Evolutionary conservation across 257 asterid genomes (phyloP), one percentile per base, ranked within the genome.

Genomic region (Solanum medicagineum): DNA sequence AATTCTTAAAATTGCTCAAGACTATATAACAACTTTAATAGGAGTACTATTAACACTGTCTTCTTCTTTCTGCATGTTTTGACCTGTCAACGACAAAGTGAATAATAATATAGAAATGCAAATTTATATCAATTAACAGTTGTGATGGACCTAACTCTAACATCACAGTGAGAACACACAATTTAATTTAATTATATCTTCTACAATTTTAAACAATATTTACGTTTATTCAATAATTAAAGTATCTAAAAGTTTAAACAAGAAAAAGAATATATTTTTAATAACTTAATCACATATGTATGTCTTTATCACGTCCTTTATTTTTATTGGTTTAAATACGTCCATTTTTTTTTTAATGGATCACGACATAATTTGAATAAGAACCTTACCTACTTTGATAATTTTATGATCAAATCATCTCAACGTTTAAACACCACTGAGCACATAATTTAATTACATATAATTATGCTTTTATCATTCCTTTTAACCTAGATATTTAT

Each of bases 151-250:
- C 13, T 26, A 14, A 65, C 20, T 26, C 10, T 65, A 10, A 65
- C 6, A 13, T 26, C 10, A 26, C 11, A 9, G 1, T 24, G 0
- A 26, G 0, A 63, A 26, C 3, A 4, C 20, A 26, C 0, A 13
- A 24, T 13, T 26, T 8, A 4, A 65, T 20, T 1, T 65, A 10
- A 62, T 62, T 62, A 24, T 24, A 62, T 24, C 40, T 62, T 62
- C 40, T 24, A 5, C 70, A 14, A 26, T 65, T 26, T 5, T 65
- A 66, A 66, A 36, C 1, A 68, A 68, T 12, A 66, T 32, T 26
- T 1, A 29, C 32, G 7, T 32, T 14, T 66, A 32, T 16, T 14
- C 6, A 63, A 63, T 32, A 29, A 29, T 66, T 63, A 12, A 26
- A 66, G 19, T 3, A 13, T 66, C 22, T 16, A 29, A 66, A 66